Base-by-base conservation (phyloP, 192 early-diverging fungal species). In the Coemansia sp. region DNA sequence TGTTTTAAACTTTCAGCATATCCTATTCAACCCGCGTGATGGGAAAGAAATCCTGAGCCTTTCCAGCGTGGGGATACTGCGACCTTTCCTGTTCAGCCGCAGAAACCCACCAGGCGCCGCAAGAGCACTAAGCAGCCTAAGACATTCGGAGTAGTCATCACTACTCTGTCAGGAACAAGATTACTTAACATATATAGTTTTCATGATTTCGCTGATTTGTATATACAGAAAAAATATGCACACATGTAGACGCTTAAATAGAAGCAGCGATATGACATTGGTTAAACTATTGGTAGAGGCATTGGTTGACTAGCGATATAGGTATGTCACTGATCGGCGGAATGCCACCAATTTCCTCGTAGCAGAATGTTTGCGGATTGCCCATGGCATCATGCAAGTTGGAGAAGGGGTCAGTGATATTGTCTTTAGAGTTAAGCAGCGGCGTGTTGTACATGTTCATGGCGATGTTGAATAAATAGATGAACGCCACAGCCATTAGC, bases 391-490 rank as follows among this genome's bases (percentile, higher is more conserved):
- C 31, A n/a, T 57, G 69, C 54, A 75, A 21, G 54, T 65, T 64
- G 29, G 66, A 71, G 24, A 61, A 68, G 51, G 63, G 83, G 86
- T 91, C 94, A 23, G 90, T 88, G 24, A 95, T 87, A 32, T 89
- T 91, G 46, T 85, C 68, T 46, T 88, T 84, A 0, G 91, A 91
- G 74, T 88, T 85, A 21, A 95, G 85, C 22, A 88, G 79, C 2
- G 87, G 84, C 4, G 95, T 95, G 60, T 89, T 89, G 61, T 87
- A 86, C 64, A 96, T 76, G 71, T 92, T 94, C 30, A 87, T 84
- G 20, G 88, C 88, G 62, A 91, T 86, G 72, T 90, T 94, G 58
- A 90, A 86, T 19, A 90, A 59, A 52, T 87, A 86, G 20, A 89
- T 88, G 61, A 92, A 94, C 19, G 87, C 87, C 1, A 95, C 85